phyloP scores from a whole-genome alignment of 768 basidiomycete genomes.

The Kwoniella sp. region DNA sequence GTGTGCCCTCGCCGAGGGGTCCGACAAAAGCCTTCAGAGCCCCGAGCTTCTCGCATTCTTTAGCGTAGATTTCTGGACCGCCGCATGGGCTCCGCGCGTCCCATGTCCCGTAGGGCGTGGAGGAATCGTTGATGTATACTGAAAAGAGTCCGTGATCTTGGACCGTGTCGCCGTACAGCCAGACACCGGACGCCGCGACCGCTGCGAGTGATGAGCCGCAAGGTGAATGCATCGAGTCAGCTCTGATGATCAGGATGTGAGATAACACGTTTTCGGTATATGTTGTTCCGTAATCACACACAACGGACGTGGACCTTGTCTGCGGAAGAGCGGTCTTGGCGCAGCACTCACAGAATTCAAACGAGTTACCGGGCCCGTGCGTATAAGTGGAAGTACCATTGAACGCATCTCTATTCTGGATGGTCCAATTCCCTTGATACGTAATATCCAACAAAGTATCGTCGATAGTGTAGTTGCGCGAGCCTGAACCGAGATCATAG shows the following conservation, averaged over 20 bases:
- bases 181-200: constrained; percentile 49
- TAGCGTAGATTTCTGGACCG: constrained; percentile 28
- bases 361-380: constrained; percentile 35
- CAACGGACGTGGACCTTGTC: too few species aligned
- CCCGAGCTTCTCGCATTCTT: constrained; percentile 53
- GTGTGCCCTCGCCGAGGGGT: constrained; percentile 39
- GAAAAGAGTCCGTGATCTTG: constrained; percentile 55
- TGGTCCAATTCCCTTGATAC: constrained; percentile 48
- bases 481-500: constrained; percentile 39
- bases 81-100: constrained; percentile 50
- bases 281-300: too few species aligned
- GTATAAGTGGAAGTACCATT: constrained; percentile 52
- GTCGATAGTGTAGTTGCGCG: constrained; percentile 51
- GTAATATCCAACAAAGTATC: constrained; percentile 37
- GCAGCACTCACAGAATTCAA: constrained; percentile 42
- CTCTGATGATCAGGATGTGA: neutral
- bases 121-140: constrained; percentile 44
- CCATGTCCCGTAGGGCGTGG: constrained; percentile 22
- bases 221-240: neutral
- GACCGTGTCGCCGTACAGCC: constrained; percentile 56
- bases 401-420: constrained; percentile 46
- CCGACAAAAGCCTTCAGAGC: constrained; percentile 43
- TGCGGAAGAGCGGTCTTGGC: too few species aligned
- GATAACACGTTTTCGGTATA: too few species aligned
- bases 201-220: neutral